These are phyloP conservation scores for Panaeolus papilionaceus DNA, from an alignment of 768 basidiomycete species.

Conservation along the genomic window DNA sequence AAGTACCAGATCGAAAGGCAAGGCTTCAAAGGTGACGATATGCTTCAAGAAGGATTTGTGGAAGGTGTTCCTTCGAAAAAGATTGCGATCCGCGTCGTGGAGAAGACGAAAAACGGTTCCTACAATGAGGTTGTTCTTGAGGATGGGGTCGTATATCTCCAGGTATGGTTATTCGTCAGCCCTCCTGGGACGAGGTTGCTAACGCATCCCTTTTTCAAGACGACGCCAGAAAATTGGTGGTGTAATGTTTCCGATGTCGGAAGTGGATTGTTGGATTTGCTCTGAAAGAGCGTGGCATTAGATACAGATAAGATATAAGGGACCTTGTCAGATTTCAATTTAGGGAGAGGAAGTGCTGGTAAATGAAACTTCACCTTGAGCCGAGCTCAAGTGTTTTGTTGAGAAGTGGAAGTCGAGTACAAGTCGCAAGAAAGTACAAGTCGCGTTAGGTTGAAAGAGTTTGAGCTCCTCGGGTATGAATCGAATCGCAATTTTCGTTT, in stretches of 20 bases:
- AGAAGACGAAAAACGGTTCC: constrained; percentile 33
- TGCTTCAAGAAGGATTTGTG: constrained; percentile 48
- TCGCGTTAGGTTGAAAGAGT: no score
- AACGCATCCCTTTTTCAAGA: constrained; percentile 23
- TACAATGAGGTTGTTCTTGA: constrained; percentile 41
- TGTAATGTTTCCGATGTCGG: constrained; percentile 23
- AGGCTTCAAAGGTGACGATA: constrained; percentile 44
- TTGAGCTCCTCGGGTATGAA: no score
- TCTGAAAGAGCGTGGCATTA: neutral
- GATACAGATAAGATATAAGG: neutral
- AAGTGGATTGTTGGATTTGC: constrained; percentile 19
- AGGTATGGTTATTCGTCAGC: constrained; percentile 31
- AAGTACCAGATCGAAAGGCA: constrained; percentile 37
- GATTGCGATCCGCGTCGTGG: constrained; percentile 44
- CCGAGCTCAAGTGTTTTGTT: neutral
- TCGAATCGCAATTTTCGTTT: neutral
- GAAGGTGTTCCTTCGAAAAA: constrained; percentile 43
- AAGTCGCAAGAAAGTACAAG: no score
- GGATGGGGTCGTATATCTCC: constrained; percentile 42
- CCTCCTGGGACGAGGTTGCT: neutral
- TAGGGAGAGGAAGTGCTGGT: neutral
- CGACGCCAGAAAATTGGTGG: constrained; percentile 29
- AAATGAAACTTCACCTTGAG: neutral
- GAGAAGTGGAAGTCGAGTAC: neutral
- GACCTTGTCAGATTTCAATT: neutral